Evolutionary conservation across 148 eudicot species (phyloP), one percentile per base, ranked within the genome.

Genomic region (Silene latifolia): DNA sequence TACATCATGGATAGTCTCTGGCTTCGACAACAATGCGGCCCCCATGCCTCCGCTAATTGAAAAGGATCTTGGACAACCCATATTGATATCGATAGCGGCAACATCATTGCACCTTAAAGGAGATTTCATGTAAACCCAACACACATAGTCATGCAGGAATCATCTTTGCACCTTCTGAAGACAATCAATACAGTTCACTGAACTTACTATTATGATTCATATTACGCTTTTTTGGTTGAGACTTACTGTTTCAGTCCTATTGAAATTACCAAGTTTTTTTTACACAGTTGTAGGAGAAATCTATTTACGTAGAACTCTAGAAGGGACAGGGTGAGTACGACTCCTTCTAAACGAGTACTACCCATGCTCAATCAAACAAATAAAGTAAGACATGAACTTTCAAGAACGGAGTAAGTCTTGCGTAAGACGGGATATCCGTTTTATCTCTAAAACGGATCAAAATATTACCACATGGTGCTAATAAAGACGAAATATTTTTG

Each of bases 41-140:
- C 98, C 96, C 98, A 92, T 92, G 75, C 98, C 93, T 72, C 98
- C 96, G 79, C 93, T 90, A 5, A 90, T 70, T 72, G 98, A 92
- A 75, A 92, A 90, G 69, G 98, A 85, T 81, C 80, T 92, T 7
- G 98, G 98, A 71, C 97, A 92, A 73, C 96, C 97, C 97, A 90
- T 92, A 75, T 92, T 90, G 68, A 92, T 82, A 80, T 92, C 98
- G 69, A 90, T 74, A 18, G 98, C 98, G 35, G 98, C 93, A 75
- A 92, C 93, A 84, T 92, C 93, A 79, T 82, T 90, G 81, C 91
- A 90, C 77, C 98, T 92, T 73, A 44, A 63, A 82, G 63, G 71
- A 47, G 70, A 60, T 9, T 58, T 21, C 66, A 61, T 14, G 27
- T 70, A 61, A 75, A 62, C 5, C 35, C n/a, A 63, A 19, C 58